These are phyloP conservation scores for Eucalyptus erythrocorys DNA, from an alignment of 345 rosid species.

Conservation along the genomic window DNA sequence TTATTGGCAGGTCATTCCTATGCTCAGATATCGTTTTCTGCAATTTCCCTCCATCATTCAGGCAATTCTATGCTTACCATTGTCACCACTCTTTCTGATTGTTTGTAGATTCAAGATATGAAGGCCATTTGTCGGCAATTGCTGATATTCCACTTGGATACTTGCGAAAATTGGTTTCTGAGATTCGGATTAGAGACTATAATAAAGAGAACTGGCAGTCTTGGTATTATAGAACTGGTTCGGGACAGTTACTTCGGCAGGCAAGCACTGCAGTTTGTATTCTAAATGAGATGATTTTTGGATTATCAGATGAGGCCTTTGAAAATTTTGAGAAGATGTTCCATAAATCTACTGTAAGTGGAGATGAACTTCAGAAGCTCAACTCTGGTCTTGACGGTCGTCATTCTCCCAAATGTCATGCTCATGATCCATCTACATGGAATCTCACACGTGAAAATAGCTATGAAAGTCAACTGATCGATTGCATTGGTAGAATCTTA, in stretches of 20 bases:
- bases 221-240: conserved; percentile 72
- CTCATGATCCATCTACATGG: conserved; percentile 30
- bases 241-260: conserved; percentile 72
- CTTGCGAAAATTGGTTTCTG: conserved; percentile 56
- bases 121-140: conserved; percentile 54
- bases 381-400: not conserved
- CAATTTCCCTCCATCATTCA: not conserved
- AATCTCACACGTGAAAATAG: conserved; percentile 32
- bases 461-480: conserved; percentile 39
- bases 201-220: conserved; percentile 63
- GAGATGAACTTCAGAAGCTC: conserved; percentile 7
- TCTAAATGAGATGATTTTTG: conserved; percentile 83
- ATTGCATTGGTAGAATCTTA: conserved; percentile 72
- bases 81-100: conserved; percentile 5
- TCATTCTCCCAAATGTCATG: not conserved
- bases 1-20: conserved; percentile 62
- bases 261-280: conserved; percentile 78
- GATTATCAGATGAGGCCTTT: conserved; percentile 57
- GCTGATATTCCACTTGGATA: conserved; percentile 65
- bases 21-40: conserved; percentile 9
- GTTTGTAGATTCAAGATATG: conserved; percentile 43
- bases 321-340: conserved; percentile 39
- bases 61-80: conserved; percentile 4
- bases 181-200: conserved; percentile 53
- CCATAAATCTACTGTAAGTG: conserved; percentile 25